These are phyloP conservation scores for Hortiboletus flavorubellus DNA, from an alignment of 768 basidiomycete species.

Conservation along the genomic window DNA sequence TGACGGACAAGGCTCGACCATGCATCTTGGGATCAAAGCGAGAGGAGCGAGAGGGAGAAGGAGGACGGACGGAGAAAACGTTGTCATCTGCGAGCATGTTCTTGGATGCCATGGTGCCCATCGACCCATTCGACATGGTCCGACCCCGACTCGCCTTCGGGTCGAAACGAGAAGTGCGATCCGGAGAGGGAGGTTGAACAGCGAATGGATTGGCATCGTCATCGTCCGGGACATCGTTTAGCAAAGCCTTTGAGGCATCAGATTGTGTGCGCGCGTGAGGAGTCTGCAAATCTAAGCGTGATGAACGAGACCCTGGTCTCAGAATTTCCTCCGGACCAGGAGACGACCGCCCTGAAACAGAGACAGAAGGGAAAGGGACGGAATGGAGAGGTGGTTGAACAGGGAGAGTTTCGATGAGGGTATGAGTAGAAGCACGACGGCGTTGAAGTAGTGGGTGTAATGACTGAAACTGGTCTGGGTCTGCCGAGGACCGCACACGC, in stretches of 20 bases:
- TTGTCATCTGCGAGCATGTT: constrained; percentile 46
- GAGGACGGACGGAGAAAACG: constrained; percentile 66
- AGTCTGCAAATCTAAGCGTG: constrained; percentile 30
- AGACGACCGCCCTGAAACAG: constrained; percentile 46
- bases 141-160: constrained; percentile 38
- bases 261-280: constrained; percentile 49
- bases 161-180: constrained; percentile 42
- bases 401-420: constrained; percentile 42
- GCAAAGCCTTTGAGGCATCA: constrained; percentile 41
- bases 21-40: constrained; percentile 82
- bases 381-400: constrained; percentile 41
- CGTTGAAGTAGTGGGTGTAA: constrained; percentile 41
- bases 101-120: constrained; percentile 37
- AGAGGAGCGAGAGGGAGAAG: constrained; percentile 57
- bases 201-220: constrained; percentile 34
- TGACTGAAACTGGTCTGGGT: constrained; percentile 46
- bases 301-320: constrained; percentile 34
- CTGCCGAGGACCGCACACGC: constrained; percentile 61
- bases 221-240: constrained; percentile 37
- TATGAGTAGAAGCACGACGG: constrained; percentile 51
- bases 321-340: constrained; percentile 40
- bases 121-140: constrained; percentile 45
- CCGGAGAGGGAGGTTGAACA: constrained; percentile 36
- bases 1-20: constrained; percentile 59
- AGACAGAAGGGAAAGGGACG: constrained; percentile 64